Evolutionary conservation across 352 stramenopile genomes (phyloP).

Genomic region (Labyrinthula sp.): DNA sequence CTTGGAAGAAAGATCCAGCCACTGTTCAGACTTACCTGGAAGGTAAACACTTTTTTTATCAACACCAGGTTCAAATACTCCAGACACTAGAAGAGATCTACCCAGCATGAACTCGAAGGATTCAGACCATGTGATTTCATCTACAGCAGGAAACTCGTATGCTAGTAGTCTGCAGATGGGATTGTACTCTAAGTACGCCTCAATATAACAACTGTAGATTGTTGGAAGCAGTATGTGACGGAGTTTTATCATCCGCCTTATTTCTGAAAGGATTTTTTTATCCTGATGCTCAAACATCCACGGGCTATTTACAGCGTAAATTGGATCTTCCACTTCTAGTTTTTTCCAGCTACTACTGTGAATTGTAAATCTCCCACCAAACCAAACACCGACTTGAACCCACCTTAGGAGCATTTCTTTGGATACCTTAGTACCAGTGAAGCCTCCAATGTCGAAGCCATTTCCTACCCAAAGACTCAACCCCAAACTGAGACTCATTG

Average conservation of each 20-base stretch:
- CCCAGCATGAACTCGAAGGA: slow-evolving; percentile 27
- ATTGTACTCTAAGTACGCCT: slow-evolving; percentile 7
- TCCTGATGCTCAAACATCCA: slow-evolving; percentile 27
- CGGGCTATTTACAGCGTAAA: slow-evolving; percentile 14
- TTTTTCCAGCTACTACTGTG: slow-evolving; percentile 23
- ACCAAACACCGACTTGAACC: slow-evolving; percentile 28
- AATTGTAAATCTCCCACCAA: slow-evolving; percentile 26
- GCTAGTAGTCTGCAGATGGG: slow-evolving; percentile 5
- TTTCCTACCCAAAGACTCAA: slow-evolving; percentile 27
- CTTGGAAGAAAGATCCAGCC: slow-evolving; percentile 18
- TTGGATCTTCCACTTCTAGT: not conserved
- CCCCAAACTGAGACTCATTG: slow-evolving; percentile 25
- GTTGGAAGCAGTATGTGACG: slow-evolving; percentile 8
- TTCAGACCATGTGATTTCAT: slow-evolving; percentile 23
- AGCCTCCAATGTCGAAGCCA: slow-evolving; percentile 27
- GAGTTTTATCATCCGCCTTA: slow-evolving; percentile 11
- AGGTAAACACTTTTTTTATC: slow-evolving; percentile 9
- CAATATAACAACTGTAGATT: slow-evolving; percentile 9
- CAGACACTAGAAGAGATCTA: slow-evolving; percentile 16
- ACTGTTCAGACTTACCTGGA: slow-evolving; percentile 15
- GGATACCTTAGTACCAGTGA: slow-evolving; percentile 14
- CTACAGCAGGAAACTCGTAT: not conserved
- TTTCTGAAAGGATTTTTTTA: too few relatives aligned
- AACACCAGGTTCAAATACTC: slow-evolving; percentile 8
- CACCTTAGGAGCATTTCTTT: slow-evolving; percentile 27